phyloP scores from a whole-genome alignment of 2,329 filamentous ascomycete genomes.

The Iodosphaeria phyllophila region DNA sequence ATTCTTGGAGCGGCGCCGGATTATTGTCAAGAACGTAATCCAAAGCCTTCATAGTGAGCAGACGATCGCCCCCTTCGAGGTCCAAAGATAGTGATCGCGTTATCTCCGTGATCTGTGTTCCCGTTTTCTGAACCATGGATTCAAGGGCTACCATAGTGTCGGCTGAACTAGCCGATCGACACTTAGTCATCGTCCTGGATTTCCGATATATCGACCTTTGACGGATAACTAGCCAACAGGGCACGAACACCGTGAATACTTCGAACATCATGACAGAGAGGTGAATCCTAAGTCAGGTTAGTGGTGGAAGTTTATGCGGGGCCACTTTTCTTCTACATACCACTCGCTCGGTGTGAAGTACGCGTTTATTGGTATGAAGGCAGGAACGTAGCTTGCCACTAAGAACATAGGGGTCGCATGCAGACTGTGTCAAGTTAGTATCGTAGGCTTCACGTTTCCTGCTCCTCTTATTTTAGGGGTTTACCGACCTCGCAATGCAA shows the following conservation, averaged over 20 bases:
- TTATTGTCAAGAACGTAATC: conserved; percentile 41
- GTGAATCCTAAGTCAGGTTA: conserved; percentile 16
- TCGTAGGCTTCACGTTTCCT: conserved; percentile 2
- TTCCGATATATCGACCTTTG: conserved; percentile 8
- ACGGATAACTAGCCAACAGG: conserved; percentile 14
- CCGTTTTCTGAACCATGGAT: neutral
- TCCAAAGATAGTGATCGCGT: no score
- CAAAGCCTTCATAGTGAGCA: conserved; percentile 36
- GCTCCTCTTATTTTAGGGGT: neutral
- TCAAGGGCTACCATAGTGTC: no score
- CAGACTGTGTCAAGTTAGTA: conserved; percentile 23
- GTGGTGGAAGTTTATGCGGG: neutral
- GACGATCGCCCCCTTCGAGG: conserved; percentile 17
- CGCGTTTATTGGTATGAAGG: conserved; percentile 21
- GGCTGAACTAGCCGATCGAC: conserved; percentile 3
- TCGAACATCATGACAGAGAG: conserved; percentile 35
- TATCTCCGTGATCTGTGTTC: no score
- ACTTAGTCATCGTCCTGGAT: conserved; percentile 5
- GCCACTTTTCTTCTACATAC: conserved; percentile 12
- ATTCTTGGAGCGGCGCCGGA: conserved; percentile 39
- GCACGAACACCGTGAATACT: conserved; percentile 33
- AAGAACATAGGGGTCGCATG: conserved; percentile 38
- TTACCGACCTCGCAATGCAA: conserved; percentile 12
- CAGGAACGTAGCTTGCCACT: conserved; percentile 22
- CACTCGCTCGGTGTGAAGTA: conserved; percentile 33